Evolutionary conservation across 179 eudicot species (phyloP), one percentile per base, ranked within the genome.

Genomic region (Beta lomatogona): DNA sequence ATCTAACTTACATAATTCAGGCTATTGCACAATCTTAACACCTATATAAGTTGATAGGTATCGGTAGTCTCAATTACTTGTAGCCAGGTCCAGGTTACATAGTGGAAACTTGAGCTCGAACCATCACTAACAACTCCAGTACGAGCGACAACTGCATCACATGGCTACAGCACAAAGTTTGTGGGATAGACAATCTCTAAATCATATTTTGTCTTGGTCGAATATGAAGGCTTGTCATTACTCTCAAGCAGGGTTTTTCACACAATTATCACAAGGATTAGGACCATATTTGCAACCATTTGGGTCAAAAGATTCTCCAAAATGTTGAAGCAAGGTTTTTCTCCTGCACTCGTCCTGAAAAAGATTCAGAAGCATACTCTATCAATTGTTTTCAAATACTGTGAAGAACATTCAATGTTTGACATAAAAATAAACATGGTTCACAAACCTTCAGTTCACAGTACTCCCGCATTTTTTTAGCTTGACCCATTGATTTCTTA

Each of bases 251-350:
- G 91, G 78, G 14, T 81, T 76, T 73, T 91, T 91, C 77, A 88
- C 86, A 83, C 99, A 95, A 74, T 91, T 95, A 82, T 95, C 99
- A 86, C 99, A 95, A 77, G 99, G 95, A 86, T 88, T 94, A 55
- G 88, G 83, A 78, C 97, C 93, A 75, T 80, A 58, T 86, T 84
- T 92, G 88, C 99, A 92, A 46, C 83, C 84, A 63, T 81, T 84
- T 50, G 87, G 73, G 55, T 93, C 89, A 76, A 92, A 92, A 58
- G 89, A 80, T 83, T 94, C 98, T 73, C 97, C 97, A 82, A 94
- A 94, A 88, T 94, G 98, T 82, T 79, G 90, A 25, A 94, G 96
- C 87, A 94, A 87, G 66, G 87, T 84, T 81, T 91, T 86, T 86
- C 98, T 90, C 55, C 98, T 92, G 85, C 98, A 94, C 80, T 90